phyloP scores from a whole-genome alignment of 2,329 filamentous ascomycete genomes.

The Fusarium coffeatum region DNA sequence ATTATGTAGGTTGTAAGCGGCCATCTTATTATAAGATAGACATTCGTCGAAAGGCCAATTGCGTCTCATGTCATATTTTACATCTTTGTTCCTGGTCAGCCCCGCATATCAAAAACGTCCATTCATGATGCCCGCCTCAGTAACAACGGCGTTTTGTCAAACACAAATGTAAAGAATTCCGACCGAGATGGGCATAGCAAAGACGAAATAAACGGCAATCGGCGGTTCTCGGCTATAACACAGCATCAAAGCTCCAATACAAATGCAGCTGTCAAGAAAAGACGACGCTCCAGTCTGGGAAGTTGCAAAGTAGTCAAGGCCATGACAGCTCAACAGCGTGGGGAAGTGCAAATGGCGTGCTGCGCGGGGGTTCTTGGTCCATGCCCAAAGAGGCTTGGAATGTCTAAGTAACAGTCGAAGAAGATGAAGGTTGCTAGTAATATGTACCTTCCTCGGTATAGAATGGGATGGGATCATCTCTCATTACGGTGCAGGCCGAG shows the following conservation, averaged over 20 bases:
- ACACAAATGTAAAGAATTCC: background rate
- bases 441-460: background rate
- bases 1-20: background rate
- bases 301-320: background rate
- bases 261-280: background rate
- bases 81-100: constrained; percentile 1
- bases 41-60: background rate
- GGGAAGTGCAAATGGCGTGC: constrained; percentile 41
- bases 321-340: constrained; percentile 29
- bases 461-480: background rate
- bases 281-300: constrained; percentile 22
- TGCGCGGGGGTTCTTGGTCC: constrained; percentile 28
- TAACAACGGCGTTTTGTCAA: constrained; percentile 6
- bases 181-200: background rate
- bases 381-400: constrained; percentile 39
- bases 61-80: background rate
- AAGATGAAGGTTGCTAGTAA: constrained; percentile 6
- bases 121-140: constrained; percentile 1
- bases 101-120: constrained; percentile 14
- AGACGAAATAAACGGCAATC: constrained; percentile 12
- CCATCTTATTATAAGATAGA: background rate
- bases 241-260: constrained; percentile 4
- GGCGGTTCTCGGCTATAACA: constrained; percentile 33
- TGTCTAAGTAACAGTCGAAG: constrained; percentile 1
- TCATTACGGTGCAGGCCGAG: background rate